These are phyloP conservation scores for Pythium pectinolyticum DNA, from an alignment of 352 stramenopile species.

Conservation along the genomic window DNA sequence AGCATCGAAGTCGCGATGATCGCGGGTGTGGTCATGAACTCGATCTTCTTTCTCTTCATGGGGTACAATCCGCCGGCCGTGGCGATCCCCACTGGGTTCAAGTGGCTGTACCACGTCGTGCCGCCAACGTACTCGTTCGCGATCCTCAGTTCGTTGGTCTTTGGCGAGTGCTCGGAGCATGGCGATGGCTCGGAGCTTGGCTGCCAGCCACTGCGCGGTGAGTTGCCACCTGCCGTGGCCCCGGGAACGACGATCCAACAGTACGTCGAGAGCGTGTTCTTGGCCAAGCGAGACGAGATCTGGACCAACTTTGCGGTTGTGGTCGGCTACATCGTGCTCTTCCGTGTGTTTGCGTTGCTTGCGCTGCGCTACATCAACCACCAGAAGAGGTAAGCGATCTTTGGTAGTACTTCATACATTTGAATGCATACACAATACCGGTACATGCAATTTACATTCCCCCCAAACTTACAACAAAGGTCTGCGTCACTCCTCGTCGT, in stretches of 20 bases:
- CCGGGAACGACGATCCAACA: slow-evolving; percentile 24
- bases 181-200: slow-evolving; percentile 12
- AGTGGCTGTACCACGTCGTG: slow-evolving; percentile 61
- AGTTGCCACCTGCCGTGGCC: slow-evolving; percentile 18
- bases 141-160: slow-evolving; percentile 26
- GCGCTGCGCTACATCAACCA: slow-evolving; percentile 39
- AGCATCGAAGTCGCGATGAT: slow-evolving; percentile 33
- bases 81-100: slow-evolving; percentile 47
- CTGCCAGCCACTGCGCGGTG: slow-evolving; percentile 14
- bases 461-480: slow-evolving; percentile 1
- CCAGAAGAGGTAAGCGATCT: slow-evolving; percentile 31
- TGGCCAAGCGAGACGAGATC: slow-evolving; percentile 31
- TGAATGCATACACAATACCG: background rate
- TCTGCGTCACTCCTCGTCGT: slow-evolving; percentile 51
- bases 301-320: slow-evolving; percentile 27
- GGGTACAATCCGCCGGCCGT: slow-evolving; percentile 67
- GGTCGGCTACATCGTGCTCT: slow-evolving; percentile 30
- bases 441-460: too few species aligned
- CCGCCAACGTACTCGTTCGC: slow-evolving; percentile 29
- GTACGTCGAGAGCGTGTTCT: slow-evolving; percentile 32
- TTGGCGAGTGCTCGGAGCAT: slow-evolving; percentile 20
- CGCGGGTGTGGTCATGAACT: slow-evolving; percentile 42
- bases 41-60: slow-evolving; percentile 77
- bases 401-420: background rate
- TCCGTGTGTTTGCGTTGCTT: slow-evolving; percentile 33